A percentile compares a stretch with the other conserved stretches of the same genome.
Evolutionary conservation across 2,329 filamentous ascomycete species (phyloP).

Genomic region (Claviceps maximensis): DNA sequence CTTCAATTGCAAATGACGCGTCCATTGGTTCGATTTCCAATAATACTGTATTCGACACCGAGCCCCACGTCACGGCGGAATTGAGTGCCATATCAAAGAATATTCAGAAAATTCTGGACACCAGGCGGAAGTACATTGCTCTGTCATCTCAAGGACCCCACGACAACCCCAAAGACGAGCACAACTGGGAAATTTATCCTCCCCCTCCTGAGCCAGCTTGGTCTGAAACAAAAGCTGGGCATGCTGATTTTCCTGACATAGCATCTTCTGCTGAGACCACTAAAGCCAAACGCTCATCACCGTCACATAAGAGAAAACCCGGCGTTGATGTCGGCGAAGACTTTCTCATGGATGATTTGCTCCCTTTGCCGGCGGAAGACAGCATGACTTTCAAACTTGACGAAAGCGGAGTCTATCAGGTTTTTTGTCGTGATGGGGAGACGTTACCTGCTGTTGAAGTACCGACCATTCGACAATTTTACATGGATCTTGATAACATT

Average conservation of each 20-base stretch:
- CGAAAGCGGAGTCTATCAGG: constrained; percentile 77
- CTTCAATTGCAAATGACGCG: constrained; percentile 37
- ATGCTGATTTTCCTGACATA: constrained; percentile 9
- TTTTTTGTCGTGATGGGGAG: constrained; percentile 59
- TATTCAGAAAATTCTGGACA: constrained; percentile 77
- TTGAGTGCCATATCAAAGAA: constrained; percentile 77
- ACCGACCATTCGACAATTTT: constrained; percentile 90
- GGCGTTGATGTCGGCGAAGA: constrained; percentile 86
- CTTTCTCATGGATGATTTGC: constrained; percentile 67
- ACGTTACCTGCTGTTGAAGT: constrained; percentile 62
- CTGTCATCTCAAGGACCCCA: constrained; percentile 69
- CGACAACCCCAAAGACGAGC: constrained; percentile 80
- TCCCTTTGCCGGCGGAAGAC: constrained; percentile 58
- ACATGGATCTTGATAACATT: constrained; percentile 83
- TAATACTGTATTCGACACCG: constrained; percentile 56
- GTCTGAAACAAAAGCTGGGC: constrained; percentile 25
- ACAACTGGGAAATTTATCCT: constrained; percentile 79
- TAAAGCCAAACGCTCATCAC: constrained; percentile 13
- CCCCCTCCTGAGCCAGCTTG: constrained; percentile 84
- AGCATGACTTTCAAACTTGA: constrained; percentile 70
- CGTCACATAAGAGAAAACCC: constrained; percentile 58
- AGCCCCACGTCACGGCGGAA: constrained; percentile 72
- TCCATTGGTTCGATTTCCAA: constrained; percentile 41
- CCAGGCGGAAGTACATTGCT: constrained; percentile 77
- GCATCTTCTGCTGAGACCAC: neutral